Evolutionary conservation across 2,329 filamentous ascomycete genomes (phyloP).

Genomic region (Curvularia sp.): DNA sequence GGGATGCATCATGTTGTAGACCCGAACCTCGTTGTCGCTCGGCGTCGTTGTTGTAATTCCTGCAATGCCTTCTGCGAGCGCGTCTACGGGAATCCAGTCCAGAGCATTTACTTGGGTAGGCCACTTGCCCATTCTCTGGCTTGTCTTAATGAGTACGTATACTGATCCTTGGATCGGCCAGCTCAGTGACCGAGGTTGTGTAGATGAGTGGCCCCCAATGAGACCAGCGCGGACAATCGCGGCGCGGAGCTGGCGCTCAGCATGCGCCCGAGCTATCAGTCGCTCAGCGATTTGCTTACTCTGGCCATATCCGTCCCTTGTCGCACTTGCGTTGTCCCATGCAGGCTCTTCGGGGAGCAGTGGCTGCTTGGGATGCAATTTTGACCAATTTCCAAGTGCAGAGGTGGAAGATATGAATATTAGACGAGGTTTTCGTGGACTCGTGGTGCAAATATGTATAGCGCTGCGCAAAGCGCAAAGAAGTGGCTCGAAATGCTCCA

Average conservation of each 20-base stretch:
- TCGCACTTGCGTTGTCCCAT: slow-evolving; percentile 2
- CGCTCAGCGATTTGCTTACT: slow-evolving; percentile 5
- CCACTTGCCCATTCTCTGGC: not conserved
- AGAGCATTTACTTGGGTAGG: slow-evolving; percentile 3
- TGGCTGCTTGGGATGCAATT: not conserved
- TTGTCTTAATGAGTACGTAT: not conserved
- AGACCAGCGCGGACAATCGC: slow-evolving; percentile 1
- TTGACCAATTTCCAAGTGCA: slow-evolving; percentile 1
- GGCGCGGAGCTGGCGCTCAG: not conserved
- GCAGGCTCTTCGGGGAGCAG: slow-evolving; percentile 2
- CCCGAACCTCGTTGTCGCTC: not conserved
- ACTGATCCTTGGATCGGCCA: slow-evolving; percentile 4
- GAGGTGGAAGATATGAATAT: not conserved
- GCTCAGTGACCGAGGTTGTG: not conserved
- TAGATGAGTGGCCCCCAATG: not conserved
- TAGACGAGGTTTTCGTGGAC: not conserved
- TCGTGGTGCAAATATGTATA: not conserved
- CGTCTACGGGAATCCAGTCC: slow-evolving; percentile 5
- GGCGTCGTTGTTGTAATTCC: not conserved
- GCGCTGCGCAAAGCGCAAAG: not conserved
- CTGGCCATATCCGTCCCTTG: slow-evolving; percentile 1
- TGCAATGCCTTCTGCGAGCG: not conserved
- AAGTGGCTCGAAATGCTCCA: not conserved
- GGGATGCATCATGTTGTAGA: slow-evolving; percentile 13
- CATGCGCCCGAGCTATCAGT: not conserved